Conservation (phyloP, 192 early-diverging fungal genomes). For the Backusella tarrabulga region DNA sequence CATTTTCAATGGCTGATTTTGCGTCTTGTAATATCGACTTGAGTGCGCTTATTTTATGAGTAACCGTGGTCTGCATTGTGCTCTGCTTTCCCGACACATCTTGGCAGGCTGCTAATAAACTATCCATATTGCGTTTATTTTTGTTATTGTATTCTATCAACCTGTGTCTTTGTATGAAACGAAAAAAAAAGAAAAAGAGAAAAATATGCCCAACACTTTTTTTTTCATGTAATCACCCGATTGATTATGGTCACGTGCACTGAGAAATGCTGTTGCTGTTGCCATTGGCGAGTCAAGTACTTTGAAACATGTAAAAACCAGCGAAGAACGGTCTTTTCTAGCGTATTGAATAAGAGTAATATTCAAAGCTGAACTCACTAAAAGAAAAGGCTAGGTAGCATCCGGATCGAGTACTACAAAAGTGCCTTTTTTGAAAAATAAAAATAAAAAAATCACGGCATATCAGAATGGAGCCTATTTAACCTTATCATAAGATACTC, state of each 20-base stretch:
- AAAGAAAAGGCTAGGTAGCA: too few relatives aligned
- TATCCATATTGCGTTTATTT: conserved; percentile 4
- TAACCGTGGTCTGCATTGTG: not conserved
- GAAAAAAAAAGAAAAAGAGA: not conserved
- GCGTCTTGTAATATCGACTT: not conserved
- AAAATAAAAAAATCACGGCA: too few relatives aligned
- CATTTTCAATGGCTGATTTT: not conserved
- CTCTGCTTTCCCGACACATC: not conserved
- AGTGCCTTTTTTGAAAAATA: too few relatives aligned
- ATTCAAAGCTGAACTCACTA: too few relatives aligned
- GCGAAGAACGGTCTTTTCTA: too few relatives aligned
- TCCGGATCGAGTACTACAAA: too few relatives aligned
- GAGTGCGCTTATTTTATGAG: not conserved
- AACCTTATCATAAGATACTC: too few relatives aligned
- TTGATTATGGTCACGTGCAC: not conserved
- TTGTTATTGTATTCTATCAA: not conserved
- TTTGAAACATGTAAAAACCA: too few relatives aligned
- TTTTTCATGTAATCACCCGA: conserved; percentile 4
- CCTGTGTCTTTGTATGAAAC: not conserved
- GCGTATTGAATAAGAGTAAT: too few relatives aligned
- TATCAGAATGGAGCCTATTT: too few relatives aligned
- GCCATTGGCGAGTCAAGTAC: too few relatives aligned
- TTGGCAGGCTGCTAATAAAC: not conserved
- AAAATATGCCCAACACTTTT: not conserved
- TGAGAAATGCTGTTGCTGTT: not conserved